Evolutionary conservation across 345 rosid species (phyloP), one percentile per base, ranked within the genome.

Genomic region (Salix arbutifolia): DNA sequence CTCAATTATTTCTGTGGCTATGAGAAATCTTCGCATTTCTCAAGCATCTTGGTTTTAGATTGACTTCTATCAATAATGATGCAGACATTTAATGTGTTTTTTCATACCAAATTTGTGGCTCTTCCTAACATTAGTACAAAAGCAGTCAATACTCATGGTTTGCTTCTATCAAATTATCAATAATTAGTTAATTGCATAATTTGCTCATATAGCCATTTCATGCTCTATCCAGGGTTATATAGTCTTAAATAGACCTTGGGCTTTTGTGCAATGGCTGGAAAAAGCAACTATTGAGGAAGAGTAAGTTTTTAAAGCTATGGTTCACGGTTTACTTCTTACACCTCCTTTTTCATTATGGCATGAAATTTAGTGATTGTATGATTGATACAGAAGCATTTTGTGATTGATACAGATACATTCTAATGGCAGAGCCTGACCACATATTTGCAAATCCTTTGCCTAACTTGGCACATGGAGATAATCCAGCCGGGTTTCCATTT

Each of bases 371-470:
- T 48, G 52, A 48, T 78, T 72, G 72, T 69, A 46, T 76, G 77
- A 78, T 73, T 67, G 75, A 48, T 88, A 85, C 89, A 94, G 97
- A 70, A 56, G 58, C 72, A 48, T 76, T 72, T 76, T 68, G 42
- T 79, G 78, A 78, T 75, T 65, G 74, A 48, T 87, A 87, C 89
- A 94, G 97, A 69, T 94, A 92, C 78, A 79, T 94, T 74, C 84
- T 92, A 37, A 94, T 94, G 98, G 95, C 97, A 53, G 98, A 94
- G 85, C 98, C 98, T 70, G 98, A 94, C 83, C 98, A 94, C 76
- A 56, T 94, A 70, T 91, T 92, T 84, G 87, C 84, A 71, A 87
- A 84, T 26, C 99, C 99, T 53, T 87, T 94, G 79, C 96, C 97
- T 26, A 94, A 94, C 82, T 78, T 93, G 87, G 91, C 92, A 52